Evolutionary conservation across 192 early-diverging fungal species (phyloP).

Genomic region (Rhizophagus clarus): DNA sequence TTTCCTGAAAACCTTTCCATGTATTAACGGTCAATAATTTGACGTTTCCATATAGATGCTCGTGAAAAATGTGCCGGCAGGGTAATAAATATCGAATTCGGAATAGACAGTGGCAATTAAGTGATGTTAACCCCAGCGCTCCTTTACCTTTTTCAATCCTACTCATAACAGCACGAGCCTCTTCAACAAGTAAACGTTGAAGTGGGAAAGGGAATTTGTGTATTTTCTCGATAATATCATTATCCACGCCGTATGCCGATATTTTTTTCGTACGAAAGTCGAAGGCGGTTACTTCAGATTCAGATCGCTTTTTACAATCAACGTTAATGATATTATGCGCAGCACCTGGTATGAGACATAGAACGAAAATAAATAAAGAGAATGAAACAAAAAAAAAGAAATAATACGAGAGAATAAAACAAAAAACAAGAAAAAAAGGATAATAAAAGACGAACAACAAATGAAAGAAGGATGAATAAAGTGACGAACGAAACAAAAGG

Average conservation of each 20-base stretch:
- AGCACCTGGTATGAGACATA: not conserved
- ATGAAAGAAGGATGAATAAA: too few species aligned
- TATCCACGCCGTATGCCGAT: not conserved
- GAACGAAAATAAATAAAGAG: not conserved
- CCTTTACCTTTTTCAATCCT: slow-evolving; percentile 5
- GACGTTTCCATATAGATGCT: not conserved
- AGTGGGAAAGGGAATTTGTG: not conserved
- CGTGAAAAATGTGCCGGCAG: slow-evolving; percentile 5
- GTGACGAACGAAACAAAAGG: too few species aligned
- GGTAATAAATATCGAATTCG: not conserved
- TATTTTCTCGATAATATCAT: not conserved
- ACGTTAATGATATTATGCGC: not conserved
- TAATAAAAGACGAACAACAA: too few species aligned
- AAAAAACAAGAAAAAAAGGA: too few species aligned
- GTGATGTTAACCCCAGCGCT: not conserved
- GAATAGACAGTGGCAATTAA: slow-evolving; percentile 1
- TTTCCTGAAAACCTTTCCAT: not conserved
- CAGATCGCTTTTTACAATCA: not conserved
- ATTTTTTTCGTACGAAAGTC: slow-evolving; percentile 5
- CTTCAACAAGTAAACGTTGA: not conserved
- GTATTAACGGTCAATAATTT: not conserved
- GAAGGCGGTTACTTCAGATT: not conserved
- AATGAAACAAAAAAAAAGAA: not conserved
- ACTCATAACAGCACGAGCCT: not conserved
- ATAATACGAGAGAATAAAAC: not conserved